Evolutionary conservation across 2,329 filamentous ascomycete species (phyloP), one percentile per base, ranked within the genome.

Genomic region (Neopestalotiopsis rosae): DNA sequence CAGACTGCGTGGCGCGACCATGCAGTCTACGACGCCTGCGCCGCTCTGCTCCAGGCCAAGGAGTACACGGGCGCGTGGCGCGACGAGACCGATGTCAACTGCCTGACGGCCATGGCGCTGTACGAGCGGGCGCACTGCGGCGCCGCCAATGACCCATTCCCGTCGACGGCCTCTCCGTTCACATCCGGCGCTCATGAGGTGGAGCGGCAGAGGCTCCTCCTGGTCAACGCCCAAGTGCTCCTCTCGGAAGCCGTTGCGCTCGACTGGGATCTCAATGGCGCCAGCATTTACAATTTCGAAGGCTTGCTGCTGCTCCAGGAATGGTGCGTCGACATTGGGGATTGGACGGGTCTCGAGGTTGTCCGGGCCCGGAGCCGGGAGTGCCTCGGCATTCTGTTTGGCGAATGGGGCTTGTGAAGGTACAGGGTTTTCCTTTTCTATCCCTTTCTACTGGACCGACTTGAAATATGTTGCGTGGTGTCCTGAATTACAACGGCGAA

Each of bases 101-200:
- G 65, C 65, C 65, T 67, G n/a, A 67, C 65, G 65, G 65, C 65
- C 65, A 67, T 67, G 65, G 65, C 65, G 14, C 56, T 67, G n/a
- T 61, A 59, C 38, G 52, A 61, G 52, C 56, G 56, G 24, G 52
- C 52, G 32, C 52, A 64, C n/a, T 45, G 59, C 34, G 30, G 4
- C 30, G 59, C 34, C 34, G 10, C 34, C 34, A 10, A 10, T 10
- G 10, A 38, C 10, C 34, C 10, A 10, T 38, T 38, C 10, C 34
- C 34, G 34, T 38, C n/a, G 13, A 9, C 24, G 56, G 7, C 56
- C 1, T 28, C 20, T 17, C 45, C 45, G 45, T 52, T 17, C 4
- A 52, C 45, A n/a, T 17, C 42, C 17, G 13, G 13, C 42, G 42
- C 13, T 52, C 45, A 9, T 32, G 28, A 28, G 24, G 12, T 9